A percentile compares a stretch with the other conserved stretches of the same genome.
phyloP scores from a whole-genome alignment of 257 asterid genomes.

The Solanum sparsipilum region DNA sequence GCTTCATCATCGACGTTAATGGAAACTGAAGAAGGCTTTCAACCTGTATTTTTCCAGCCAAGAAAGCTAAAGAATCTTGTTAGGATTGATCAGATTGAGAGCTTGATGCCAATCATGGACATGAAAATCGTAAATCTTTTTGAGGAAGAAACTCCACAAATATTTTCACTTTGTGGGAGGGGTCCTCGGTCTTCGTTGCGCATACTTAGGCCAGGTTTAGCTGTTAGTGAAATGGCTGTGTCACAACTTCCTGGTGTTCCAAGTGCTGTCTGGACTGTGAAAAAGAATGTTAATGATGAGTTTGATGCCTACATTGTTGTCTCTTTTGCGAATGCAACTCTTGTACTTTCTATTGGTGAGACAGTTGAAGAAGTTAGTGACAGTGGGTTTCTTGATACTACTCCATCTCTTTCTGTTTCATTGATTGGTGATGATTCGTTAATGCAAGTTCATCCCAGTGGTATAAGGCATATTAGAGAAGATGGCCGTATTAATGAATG shows the following conservation, averaged over 20 bases:
- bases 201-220: constrained; percentile 88
- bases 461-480: constrained; percentile 96
- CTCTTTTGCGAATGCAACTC: constrained; percentile 97
- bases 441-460: constrained; percentile 99
- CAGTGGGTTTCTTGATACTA: constrained; percentile 96
- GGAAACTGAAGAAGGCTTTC: constrained; percentile 98
- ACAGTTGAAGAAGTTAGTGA: constrained; percentile 98
- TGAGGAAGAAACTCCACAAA: constrained; percentile 96
- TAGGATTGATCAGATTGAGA: constrained; percentile 87
- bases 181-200: constrained; percentile 93
- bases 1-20: constrained; percentile 83
- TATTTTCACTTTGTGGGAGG: constrained; percentile 89
- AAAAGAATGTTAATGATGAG: constrained; percentile 83
- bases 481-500: constrained; percentile 98
- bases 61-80: constrained; percentile 90
- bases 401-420: constrained; percentile 94
- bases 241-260: constrained; percentile 98
- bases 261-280: constrained; percentile 99
- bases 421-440: constrained; percentile 97
- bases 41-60: constrained; percentile 94
- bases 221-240: constrained; percentile 99
- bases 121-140: constrained; percentile 81
- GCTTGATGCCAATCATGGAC: constrained; percentile 94
- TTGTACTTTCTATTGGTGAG: constrained; percentile 98
- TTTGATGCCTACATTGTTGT: constrained; percentile 98